Evolutionary conservation across 208 protist species (phyloP), one percentile per base, ranked within the genome.

Genomic region (Crithidia bombi): DNA sequence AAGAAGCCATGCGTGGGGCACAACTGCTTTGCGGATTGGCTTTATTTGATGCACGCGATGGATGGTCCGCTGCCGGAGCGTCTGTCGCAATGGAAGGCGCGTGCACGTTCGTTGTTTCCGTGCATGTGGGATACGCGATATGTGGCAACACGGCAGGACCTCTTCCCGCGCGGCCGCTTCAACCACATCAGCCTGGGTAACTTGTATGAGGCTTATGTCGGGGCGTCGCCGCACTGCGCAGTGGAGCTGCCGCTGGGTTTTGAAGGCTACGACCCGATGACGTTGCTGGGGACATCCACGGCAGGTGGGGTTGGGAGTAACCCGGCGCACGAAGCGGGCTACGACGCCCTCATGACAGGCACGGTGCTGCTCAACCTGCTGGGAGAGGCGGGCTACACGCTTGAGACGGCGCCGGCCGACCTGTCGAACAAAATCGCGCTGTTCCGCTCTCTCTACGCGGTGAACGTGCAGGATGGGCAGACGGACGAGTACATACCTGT

Each of bases 21-120:
- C 74, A 92, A 94, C 73, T 92, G 82, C 75, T 86, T 88, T 63
- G 82, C 86, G 21, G 89, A 94, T 64, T 61, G 87, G 59, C 83
- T 94, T 43, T 94, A 92, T 66, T 74, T 92, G 33, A 72, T 89
- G 61, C 26, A 61, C 14, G 67, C 73, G 23, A 57, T 91, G 21
- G 84, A 92, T 46, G 57, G 49, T 14, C 41, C 75, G 43, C 69
- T 91, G 64, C 86, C 87, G 38, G 76, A 57, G 26, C 66, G 51
- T 28, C 64, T 90, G 61, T 25, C 49, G 19, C 59, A 77, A 43
- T 89, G 78, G 65, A 92, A 95, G 69, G 52, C 32, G 36, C 75
- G 75, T 17, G 58, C 79, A 44, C 41, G 44, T 3, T 55, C 63
- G 28, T 38, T 82, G n/a, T 95, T 95, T 72, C 90, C 90, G 30